phyloP scores from a whole-genome alignment of 1,284 basidiomycete species.

The Rhodotorula sp. region DNA sequence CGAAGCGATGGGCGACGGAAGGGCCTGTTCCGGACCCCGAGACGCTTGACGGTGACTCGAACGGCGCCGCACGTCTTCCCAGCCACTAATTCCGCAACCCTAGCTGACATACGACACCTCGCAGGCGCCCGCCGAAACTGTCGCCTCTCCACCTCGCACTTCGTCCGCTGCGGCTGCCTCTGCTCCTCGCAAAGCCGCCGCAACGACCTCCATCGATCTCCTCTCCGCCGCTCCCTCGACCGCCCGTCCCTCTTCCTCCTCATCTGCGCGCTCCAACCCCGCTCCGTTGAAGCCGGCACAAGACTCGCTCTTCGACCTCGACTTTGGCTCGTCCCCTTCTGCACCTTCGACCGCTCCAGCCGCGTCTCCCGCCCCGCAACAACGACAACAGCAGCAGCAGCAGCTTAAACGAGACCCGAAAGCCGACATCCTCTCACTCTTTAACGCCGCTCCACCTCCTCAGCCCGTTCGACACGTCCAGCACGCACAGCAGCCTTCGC shows the following conservation, averaged over 20 bases:
- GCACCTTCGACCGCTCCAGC: constrained; percentile 54
- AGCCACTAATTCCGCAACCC: too few relatives aligned
- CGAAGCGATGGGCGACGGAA: constrained; percentile 85
- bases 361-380: constrained; percentile 47
- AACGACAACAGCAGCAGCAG: constrained; percentile 35
- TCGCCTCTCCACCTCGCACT: constrained; percentile 5
- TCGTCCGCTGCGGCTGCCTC: neutral
- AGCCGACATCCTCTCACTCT: constrained; percentile 81
- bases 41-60: constrained; percentile 59
- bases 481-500: constrained; percentile 4
- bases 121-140: neutral
- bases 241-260: constrained; percentile 17
- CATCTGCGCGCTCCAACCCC: constrained; percentile 23
- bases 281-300: constrained; percentile 47
- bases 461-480: constrained; percentile 7
- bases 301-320: constrained; percentile 68
- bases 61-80: neutral
- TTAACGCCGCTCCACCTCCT: constrained; percentile 56
- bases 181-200: constrained; percentile 15
- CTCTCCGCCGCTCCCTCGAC: constrained; percentile 25
- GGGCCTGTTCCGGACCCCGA: constrained; percentile 85
- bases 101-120: neutral
- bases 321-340: constrained; percentile 78
- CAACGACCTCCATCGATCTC: constrained; percentile 33
- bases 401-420: constrained; percentile 67